Base-by-base conservation (phyloP, 768 basidiomycete genomes). In the Lactarius vividus region DNA sequence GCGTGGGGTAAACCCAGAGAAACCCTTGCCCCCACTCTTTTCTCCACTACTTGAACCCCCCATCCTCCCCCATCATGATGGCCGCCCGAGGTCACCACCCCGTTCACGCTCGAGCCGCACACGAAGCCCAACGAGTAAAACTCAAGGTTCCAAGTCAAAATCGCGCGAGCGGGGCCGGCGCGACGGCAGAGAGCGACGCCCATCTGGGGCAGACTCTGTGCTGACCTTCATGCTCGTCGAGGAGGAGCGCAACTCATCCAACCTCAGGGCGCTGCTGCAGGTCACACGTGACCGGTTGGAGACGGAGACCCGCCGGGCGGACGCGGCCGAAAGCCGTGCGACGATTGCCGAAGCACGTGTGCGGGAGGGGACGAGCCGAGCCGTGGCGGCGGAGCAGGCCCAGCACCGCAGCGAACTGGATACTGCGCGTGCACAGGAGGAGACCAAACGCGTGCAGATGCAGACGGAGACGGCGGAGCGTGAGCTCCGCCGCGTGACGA, bases 201-300 rank as follows among this genome's bases (percentile, higher is more conserved):
- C 67, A 6, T 65, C 67, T 9, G 64, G 62, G 28, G 26, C 66
- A 20, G 65, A 60, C 37, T 65, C 68, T 56, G 66, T 70, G 68
- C 42, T 70, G 61, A 66, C 66, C n/a, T 23, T 70, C 37, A 69
- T 70, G 70, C 59, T 70, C 44, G 70, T 56, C 44, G 70, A 70
- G 58, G 68, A 69, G 40, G 69, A 70, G 52, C 68, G 70, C 46
- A 69, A 70, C 61, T 62, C 70, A 42, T 65, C 66, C 60, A 69
- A 66, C 42, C 64, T 70, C 35, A 69, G 66, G 44, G 64, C 68
- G 49, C 44, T 70, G 59, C 52, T 70, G 52, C 68, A 63, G 46
- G 57, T 69, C 42, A 69, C 70, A 28, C 61, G 64, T 11, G 70
- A 65, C 29, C 64, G 70, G 1, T 55, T 70, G 31, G 69, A 69